These are phyloP conservation scores for Penicillium decumbens DNA, from an alignment of 2,329 filamentous ascomycete species.

Conservation along the genomic window DNA sequence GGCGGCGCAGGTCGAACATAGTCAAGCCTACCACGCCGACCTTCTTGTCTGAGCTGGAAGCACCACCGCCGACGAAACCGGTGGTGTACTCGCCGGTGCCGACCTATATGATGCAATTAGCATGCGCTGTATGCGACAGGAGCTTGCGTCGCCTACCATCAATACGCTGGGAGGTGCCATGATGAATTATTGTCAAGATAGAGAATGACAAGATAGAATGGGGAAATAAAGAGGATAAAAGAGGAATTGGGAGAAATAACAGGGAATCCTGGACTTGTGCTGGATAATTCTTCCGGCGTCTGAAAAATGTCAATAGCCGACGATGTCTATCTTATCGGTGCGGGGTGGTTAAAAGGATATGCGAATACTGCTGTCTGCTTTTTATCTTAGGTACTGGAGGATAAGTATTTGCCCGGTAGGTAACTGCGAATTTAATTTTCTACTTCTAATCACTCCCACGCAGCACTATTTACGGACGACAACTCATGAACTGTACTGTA, in stretches of 20 bases:
- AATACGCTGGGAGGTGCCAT: constrained; percentile 63
- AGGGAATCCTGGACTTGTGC: constrained; percentile 5
- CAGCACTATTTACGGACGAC: neutral
- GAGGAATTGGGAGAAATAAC: constrained; percentile 8
- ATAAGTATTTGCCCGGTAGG: neutral
- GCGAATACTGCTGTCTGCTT: neutral
- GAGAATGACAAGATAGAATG: neutral
- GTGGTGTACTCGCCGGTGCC: constrained; percentile 97
- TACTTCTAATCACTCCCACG: neutral
- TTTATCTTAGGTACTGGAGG: neutral
- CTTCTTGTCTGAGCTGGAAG: constrained; percentile 89
- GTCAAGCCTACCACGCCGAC: constrained; percentile 88
- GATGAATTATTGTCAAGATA: constrained; percentile 7
- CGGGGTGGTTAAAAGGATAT: neutral
- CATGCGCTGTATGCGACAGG: constrained; percentile 1
- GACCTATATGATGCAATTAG: constrained; percentile 49
- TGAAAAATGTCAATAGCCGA: constrained; percentile 30
- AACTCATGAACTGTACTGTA: too few relatives aligned
- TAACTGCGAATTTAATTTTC: neutral
- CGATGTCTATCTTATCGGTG: constrained; percentile 22
- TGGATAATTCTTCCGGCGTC: constrained; percentile 28
- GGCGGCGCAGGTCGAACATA: constrained; percentile 78
- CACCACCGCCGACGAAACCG: constrained; percentile 79
- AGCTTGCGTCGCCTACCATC: constrained; percentile 51
- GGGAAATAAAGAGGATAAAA: constrained; percentile 2